Percentiles rank a stretch among this genome's conserved stretches.
Conservation (phyloP, 495 filamentous ascomycete species). For the Aspergillus avenaceus region DNA sequence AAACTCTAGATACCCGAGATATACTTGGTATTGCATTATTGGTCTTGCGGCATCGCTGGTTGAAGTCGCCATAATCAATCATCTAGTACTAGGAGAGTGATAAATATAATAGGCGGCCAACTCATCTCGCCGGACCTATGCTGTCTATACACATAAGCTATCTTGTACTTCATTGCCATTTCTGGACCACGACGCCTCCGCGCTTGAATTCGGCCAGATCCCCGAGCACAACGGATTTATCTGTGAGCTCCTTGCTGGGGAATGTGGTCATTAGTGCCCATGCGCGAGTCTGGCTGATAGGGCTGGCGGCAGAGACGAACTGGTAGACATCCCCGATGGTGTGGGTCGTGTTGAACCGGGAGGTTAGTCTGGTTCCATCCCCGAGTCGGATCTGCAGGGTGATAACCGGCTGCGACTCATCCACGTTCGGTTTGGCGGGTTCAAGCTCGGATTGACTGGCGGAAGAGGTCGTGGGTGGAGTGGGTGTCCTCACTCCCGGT, state of each 20-base stretch:
- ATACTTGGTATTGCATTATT: no score
- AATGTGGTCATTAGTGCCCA: slow-evolving; percentile 95
- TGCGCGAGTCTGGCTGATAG: slow-evolving; percentile 50
- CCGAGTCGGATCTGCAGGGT: slow-evolving; percentile 85
- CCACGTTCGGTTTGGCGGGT: slow-evolving; percentile 50
- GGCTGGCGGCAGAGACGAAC: slow-evolving; percentile 70
- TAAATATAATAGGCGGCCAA: no score
- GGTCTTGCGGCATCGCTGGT: not conserved
- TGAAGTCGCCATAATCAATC: no score
- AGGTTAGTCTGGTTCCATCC: slow-evolving; percentile 80
- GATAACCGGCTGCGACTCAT: slow-evolving; percentile 72
- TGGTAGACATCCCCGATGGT: slow-evolving; percentile 88
- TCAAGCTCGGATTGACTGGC: slow-evolving; percentile 24
- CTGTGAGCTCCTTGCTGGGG: slow-evolving; percentile 86
- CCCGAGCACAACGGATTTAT: slow-evolving; percentile 63
- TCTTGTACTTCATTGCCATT: slow-evolving; percentile 57
- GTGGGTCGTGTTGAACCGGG: slow-evolving; percentile 87
- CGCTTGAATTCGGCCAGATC: slow-evolving; percentile 81
- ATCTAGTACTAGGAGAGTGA: no score
- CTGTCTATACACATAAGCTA: not conserved
- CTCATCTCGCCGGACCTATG: not conserved
- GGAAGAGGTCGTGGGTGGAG: slow-evolving; percentile 35
- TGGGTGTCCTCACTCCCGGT: slow-evolving; percentile 52
- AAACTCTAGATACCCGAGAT: no score
- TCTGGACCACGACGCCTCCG: slow-evolving; percentile 82